A percentile compares a stretch with the other conserved stretches of the same genome.
phyloP scores from a whole-genome alignment of 495 filamentous ascomycete genomes.

The Xylaria intraflava region DNA sequence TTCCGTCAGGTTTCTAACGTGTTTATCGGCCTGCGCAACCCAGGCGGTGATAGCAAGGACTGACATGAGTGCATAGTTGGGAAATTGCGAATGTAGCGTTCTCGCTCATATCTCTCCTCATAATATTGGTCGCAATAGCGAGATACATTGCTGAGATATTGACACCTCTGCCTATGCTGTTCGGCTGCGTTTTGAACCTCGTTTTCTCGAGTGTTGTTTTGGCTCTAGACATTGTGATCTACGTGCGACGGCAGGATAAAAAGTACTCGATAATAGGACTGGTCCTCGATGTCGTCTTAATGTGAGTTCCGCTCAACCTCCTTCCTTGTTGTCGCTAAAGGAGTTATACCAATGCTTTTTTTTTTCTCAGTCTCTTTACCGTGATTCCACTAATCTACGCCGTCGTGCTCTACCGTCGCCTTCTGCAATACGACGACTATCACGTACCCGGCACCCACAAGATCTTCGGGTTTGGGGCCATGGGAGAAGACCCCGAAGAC shows the following conservation, averaged over 20 bases:
- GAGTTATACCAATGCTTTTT: background rate
- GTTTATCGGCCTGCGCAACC: background rate
- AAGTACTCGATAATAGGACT: conserved; percentile 38
- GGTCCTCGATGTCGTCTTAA: conserved; percentile 33
- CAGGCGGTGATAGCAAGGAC: background rate
- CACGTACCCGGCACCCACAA: conserved; percentile 31
- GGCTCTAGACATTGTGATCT: conserved; percentile 39
- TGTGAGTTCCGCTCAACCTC: conserved; percentile 22
- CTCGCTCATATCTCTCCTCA: conserved; percentile 33
- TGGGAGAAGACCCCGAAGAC: conserved; percentile 17
- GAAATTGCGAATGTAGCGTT: conserved; percentile 40
- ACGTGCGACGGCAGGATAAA: conserved; percentile 29
- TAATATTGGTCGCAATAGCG: conserved; percentile 37
- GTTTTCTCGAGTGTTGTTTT: conserved; percentile 35
- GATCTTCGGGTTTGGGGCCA: conserved; percentile 22
- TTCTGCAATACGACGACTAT: conserved; percentile 40
- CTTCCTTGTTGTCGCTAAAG: no score
- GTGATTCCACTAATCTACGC: conserved; percentile 34
- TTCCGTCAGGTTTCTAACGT: background rate
- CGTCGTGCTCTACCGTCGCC: conserved; percentile 32
- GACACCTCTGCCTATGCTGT: conserved; percentile 40
- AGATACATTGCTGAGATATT: conserved; percentile 36
- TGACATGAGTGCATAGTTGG: conserved; percentile 31
- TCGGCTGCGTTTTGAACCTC: conserved; percentile 39
- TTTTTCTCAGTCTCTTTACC: conserved; percentile 25